Base-by-base conservation (phyloP, 352 stramenopile species). In the Phytophthora fragariaefolia region DNA sequence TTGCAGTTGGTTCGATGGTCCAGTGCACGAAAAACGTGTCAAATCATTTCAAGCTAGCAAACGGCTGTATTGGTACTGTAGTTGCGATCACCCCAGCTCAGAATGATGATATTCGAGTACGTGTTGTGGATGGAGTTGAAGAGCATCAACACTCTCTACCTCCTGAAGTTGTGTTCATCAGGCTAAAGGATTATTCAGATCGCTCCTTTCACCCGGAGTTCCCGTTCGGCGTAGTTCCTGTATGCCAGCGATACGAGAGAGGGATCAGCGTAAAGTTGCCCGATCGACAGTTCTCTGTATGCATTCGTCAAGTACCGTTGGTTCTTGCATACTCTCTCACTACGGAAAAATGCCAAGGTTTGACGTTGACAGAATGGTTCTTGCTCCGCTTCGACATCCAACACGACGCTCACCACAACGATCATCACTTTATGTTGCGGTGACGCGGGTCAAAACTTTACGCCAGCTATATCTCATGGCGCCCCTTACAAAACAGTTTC, bases 321-420 rank as follows among this genome's bases (percentile, higher is more conserved):
- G 45, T 65, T 3, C 10, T 24, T 18, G 57, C 57, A 27, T 57
- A 46, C 34, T 56, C 46, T 4, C 9, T 51, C 1, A 65, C 57
- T 34, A 28, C 17, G 1, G 47, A 64, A 13, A 64, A 64, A 9
- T 65, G 47, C 24, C 57, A 65, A 45, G 57, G 57, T n/a, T 18
- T 65, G 3, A 65, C 57, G 57, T 65, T 1, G 13, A 65, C 4
- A 58, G 52, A 56, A 10, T 57, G 23, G 23, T 64, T 4, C n/a
- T 57, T n/a, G 57, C 15, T 10, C 45, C 46, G 9, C 9, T 64
- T 0, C 23, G n/a, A n/a, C 57, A 58, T 17, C 34, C 23, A 2
- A 58, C 57, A 28, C 22, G 46, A 28, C 28, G 32, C 4, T 17
- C 13, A 2, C 34, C 34, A 18, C 46, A 65, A 34, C 15, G n/a